phyloP scores from a whole-genome alignment of 2,329 filamentous ascomycete genomes.

The Clonostachys solani region DNA sequence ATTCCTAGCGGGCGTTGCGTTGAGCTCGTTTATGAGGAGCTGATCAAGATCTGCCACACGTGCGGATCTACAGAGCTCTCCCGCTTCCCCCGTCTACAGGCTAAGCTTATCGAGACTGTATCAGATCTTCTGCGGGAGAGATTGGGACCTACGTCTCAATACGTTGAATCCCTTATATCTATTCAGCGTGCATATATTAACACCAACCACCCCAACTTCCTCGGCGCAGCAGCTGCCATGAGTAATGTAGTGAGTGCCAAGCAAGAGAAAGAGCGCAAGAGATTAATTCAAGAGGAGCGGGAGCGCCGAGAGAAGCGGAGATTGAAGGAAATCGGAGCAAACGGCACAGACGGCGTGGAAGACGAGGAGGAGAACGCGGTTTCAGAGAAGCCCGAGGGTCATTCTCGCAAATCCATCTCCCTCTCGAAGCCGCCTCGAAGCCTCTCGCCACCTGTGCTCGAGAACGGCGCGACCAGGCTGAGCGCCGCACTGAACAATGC shows the following conservation, averaged over 20 bases:
- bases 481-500: conserved; percentile 58
- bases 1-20: conserved; percentile 94
- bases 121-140: conserved; percentile 92
- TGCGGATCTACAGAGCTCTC: conserved; percentile 93
- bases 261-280: conserved; percentile 88
- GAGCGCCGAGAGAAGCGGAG: conserved; percentile 80
- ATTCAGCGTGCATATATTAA: conserved; percentile 99
- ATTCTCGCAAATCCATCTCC: conserved; percentile 29
- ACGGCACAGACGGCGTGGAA: conserved; percentile 69
- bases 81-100: conserved; percentile 87
- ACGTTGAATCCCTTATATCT: conserved; percentile 94
- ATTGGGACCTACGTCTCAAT: conserved; percentile 80
- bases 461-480: conserved; percentile 59
- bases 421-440: conserved; percentile 54
- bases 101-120: conserved; percentile 95
- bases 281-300: conserved; percentile 74
- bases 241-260: conserved; percentile 92
- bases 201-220: conserved; percentile 98
- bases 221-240: conserved; percentile 95
- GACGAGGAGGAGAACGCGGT: conserved; percentile 51
- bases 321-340: conserved; percentile 78
- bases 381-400: conserved; percentile 47
- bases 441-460: conserved; percentile 75
- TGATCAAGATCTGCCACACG: conserved; percentile 99
- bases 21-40: conserved; percentile 95